Evolutionary conservation across 2,329 filamentous ascomycete species (phyloP).

Genomic region (Penicillium sp.): DNA sequence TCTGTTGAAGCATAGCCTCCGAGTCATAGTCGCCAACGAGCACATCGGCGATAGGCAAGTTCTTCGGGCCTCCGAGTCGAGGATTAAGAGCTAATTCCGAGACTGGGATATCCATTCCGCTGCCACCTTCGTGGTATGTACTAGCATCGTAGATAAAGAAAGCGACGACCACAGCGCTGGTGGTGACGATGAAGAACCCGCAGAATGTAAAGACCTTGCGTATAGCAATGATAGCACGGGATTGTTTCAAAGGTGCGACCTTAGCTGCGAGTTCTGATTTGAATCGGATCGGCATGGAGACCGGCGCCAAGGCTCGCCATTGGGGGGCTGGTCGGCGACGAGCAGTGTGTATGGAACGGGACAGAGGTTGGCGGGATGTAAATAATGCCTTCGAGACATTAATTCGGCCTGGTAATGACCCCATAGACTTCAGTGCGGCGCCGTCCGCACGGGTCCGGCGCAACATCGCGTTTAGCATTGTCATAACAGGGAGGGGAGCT

Average conservation of each 20-base stretch:
- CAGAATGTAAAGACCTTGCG: slow-evolving; percentile 70
- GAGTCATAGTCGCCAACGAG: slow-evolving; percentile 86
- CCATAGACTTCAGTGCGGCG: slow-evolving; percentile 30
- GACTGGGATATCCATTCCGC: slow-evolving; percentile 72
- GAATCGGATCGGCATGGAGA: slow-evolving; percentile 32
- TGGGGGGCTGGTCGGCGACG: slow-evolving; percentile 23
- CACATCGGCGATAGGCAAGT: slow-evolving; percentile 84
- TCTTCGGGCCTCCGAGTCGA: slow-evolving; percentile 84
- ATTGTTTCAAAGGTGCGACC: slow-evolving; percentile 25
- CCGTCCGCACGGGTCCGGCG: slow-evolving; percentile 32
- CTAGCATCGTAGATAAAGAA: slow-evolving; percentile 95
- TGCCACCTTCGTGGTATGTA: slow-evolving; percentile 75
- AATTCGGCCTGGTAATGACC: slow-evolving; percentile 23
- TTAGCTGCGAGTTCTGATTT: slow-evolving; percentile 32
- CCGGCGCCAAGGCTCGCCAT: slow-evolving; percentile 22
- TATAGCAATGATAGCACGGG: slow-evolving; percentile 51
- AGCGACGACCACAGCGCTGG: slow-evolving; percentile 67
- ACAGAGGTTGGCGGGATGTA: slow-evolving; percentile 13
- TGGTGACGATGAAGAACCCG: slow-evolving; percentile 72
- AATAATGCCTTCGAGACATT: slow-evolving; percentile 16
- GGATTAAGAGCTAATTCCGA: slow-evolving; percentile 80
- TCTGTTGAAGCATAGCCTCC: slow-evolving; percentile 66
- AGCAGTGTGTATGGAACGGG: slow-evolving; percentile 26
- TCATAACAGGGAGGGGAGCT: slow-evolving; percentile 11
- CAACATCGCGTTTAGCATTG: slow-evolving; percentile 35